Evolutionary conservation across 2,329 filamentous ascomycete genomes (phyloP).

Genomic region (Volutella citrinella): DNA sequence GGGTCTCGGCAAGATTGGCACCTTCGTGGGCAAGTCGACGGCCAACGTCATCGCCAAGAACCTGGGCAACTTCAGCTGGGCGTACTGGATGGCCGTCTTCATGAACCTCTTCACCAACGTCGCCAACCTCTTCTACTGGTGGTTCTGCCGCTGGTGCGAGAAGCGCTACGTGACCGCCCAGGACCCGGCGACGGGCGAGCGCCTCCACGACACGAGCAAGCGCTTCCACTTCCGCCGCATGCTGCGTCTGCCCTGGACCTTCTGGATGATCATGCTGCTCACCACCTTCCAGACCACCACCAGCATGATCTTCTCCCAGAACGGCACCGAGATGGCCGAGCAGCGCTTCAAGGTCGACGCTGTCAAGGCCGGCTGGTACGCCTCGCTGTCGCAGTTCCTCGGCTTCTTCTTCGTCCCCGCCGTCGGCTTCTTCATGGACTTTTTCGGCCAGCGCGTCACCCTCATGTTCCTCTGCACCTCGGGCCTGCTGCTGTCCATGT

Average conservation of each 20-base stretch:
- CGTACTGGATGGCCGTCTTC: conserved; percentile 57
- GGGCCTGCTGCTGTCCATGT: conserved; percentile 46
- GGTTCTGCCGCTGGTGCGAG: conserved; percentile 24
- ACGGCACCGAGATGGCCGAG: conserved; percentile 55
- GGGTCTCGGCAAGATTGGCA: conserved; percentile 56
- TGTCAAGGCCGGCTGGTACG: conserved; percentile 54
- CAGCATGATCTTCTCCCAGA: conserved; percentile 47
- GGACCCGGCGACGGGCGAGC: conserved; percentile 47
- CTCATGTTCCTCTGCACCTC: conserved; percentile 40
- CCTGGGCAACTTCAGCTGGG: conserved; percentile 58
- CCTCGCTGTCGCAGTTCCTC: conserved; percentile 45
- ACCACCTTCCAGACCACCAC: conserved; percentile 52
- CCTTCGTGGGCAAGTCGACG: conserved; percentile 56
- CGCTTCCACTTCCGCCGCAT: not conserved
- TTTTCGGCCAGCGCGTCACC: conserved; percentile 46
- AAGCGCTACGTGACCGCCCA: conserved; percentile 7
- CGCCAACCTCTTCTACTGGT: conserved; percentile 51
- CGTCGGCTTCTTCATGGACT: conserved; percentile 49
- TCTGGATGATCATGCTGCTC: conserved; percentile 27
- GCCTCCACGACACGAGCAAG: not conserved
- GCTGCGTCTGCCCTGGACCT: not conserved
- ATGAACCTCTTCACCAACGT: conserved; percentile 62
- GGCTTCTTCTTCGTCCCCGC: conserved; percentile 52
- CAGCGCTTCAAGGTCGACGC: conserved; percentile 48
- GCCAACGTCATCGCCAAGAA: conserved; percentile 56